These are phyloP conservation scores for Entophlyctis luteolus DNA, from an alignment of 192 early-diverging fungal species.

Conservation along the genomic window DNA sequence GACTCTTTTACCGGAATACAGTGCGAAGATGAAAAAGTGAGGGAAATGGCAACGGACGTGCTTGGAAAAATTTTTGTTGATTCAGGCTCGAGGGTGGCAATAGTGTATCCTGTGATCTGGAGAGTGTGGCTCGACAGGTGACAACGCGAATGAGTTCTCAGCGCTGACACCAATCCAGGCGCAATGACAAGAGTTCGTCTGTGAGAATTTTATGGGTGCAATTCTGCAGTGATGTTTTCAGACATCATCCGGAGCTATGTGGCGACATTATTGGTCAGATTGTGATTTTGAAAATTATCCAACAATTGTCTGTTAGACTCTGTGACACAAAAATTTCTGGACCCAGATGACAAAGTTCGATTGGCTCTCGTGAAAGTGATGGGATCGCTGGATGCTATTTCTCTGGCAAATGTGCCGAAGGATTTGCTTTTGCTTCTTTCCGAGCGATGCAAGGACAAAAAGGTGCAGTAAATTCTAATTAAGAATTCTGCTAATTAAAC, in stretches of 20 bases:
- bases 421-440: conserved; percentile 59
- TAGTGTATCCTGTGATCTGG: conserved; percentile 76
- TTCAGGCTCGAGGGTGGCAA: conserved; percentile 62
- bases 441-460: conserved; percentile 86
- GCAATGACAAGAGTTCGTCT: conserved; percentile 66
- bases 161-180: conserved; percentile 50
- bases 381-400: conserved; percentile 55
- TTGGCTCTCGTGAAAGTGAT: conserved; percentile 66
- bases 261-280: conserved; percentile 66
- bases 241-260: conserved; percentile 66
- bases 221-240: conserved; percentile 56
- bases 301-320: conserved; percentile 36
- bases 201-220: conserved; percentile 78
- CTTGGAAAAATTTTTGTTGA: conserved; percentile 89
- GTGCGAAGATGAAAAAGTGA: conserved; percentile 72
- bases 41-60: conserved; percentile 69
- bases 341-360: conserved; percentile 93
- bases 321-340: conserved; percentile 66
- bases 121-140: conserved; percentile 78
- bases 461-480: conserved; percentile 38
- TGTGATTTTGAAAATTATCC: neutral
- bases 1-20: conserved; percentile 9
- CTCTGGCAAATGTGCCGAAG: conserved; percentile 49
- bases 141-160: conserved; percentile 46
- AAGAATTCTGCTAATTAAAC: no score